A percentile compares a stretch with the other conserved stretches of the same genome.
phyloP scores from a whole-genome alignment of 345 rosid genomes.

The Melaleuca alternifolia region DNA sequence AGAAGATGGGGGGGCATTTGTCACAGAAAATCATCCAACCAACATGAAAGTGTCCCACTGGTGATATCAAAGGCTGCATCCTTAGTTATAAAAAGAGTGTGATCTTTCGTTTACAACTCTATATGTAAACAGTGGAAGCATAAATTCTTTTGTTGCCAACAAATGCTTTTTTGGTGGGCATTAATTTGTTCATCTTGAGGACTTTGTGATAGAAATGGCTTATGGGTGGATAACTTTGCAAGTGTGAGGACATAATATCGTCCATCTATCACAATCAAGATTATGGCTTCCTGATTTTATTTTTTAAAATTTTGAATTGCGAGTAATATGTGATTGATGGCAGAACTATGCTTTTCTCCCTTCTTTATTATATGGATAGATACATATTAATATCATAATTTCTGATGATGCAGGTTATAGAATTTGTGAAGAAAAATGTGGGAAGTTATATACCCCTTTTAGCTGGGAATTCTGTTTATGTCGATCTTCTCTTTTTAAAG shows the following conservation, averaged over 20 bases:
- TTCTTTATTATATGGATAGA: background rate
- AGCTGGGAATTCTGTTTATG: constrained; percentile 85
- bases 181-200: background rate
- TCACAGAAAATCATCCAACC: background rate
- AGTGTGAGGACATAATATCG: background rate
- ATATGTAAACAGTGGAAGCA: background rate
- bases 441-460: constrained; percentile 51
- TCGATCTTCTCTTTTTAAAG: constrained; percentile 70
- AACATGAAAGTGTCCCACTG: background rate
- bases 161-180: background rate
- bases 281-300: background rate
- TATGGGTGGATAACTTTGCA: background rate
- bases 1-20: background rate
- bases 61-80: background rate
- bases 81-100: background rate
- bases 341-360: background rate
- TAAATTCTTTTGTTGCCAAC: background rate
- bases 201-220: background rate
- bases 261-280: background rate
- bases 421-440: constrained; percentile 59
- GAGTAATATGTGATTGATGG: background rate
- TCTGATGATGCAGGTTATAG: constrained; percentile 49
- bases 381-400: background rate
- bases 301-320: background rate
- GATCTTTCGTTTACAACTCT: background rate